phyloP scores from a whole-genome alignment of 2,329 filamentous ascomycete genomes.

The Dothidotthia symphoricarpi region DNA sequence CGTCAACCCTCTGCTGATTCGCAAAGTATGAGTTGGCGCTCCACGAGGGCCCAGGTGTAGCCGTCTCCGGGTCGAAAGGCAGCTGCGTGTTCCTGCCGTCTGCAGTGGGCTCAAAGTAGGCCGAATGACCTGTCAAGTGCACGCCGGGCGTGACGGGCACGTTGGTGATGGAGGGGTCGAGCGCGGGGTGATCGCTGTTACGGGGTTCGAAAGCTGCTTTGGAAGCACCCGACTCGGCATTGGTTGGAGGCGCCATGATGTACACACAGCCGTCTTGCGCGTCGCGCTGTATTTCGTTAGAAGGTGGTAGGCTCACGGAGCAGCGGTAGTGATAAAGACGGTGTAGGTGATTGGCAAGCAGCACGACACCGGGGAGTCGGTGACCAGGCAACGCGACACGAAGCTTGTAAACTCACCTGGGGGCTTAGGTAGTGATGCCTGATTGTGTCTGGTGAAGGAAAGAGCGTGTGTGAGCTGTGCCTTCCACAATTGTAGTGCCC shows the following conservation, averaged over 20 bases:
- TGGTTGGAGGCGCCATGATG: conserved; percentile 30
- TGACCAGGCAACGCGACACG: too few species aligned
- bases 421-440: neutral
- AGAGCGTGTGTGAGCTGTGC: conserved; percentile 4
- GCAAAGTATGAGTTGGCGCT: conserved; percentile 41
- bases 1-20: conserved; percentile 19
- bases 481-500: neutral
- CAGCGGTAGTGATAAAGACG: conserved; percentile 6
- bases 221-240: conserved; percentile 14
- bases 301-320: conserved; percentile 9
- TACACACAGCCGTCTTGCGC: conserved; percentile 8
- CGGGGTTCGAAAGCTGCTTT: conserved; percentile 25
- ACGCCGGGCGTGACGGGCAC: conserved; percentile 48
- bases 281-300: conserved; percentile 26
- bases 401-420: conserved; percentile 8
- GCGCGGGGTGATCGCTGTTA: conserved; percentile 40
- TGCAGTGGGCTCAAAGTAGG: conserved; percentile 34
- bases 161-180: conserved; percentile 39
- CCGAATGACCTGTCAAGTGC: conserved; percentile 36
- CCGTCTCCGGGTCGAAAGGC: conserved; percentile 33
- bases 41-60: conserved; percentile 36
- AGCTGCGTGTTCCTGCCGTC: conserved; percentile 20
- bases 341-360: conserved; percentile 5
- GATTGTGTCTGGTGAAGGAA: conserved; percentile 9
- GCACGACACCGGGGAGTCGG: conserved; percentile 2